Evolutionary conservation across 1,284 basidiomycete species (phyloP), one percentile per base, ranked within the genome.

Genomic region (Malassezia nana): DNA sequence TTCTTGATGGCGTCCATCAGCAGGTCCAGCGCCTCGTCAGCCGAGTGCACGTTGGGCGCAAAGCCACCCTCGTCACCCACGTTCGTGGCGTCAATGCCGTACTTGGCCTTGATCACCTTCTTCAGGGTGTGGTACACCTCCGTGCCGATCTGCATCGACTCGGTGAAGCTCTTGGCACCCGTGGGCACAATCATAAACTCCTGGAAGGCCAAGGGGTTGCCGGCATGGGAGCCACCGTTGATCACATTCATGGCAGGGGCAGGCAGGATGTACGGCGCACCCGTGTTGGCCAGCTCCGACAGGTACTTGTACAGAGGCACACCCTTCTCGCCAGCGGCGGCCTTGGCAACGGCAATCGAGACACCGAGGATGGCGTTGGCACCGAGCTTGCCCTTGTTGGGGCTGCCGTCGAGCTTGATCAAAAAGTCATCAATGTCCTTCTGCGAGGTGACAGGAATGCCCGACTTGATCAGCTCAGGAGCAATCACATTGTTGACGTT

Each of bases 41-140:
- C 90, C 65, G 89, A 87, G 63, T 84, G 84, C 61, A 98, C 90
- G 79, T 96, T 98, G 74, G 94, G 94, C 29, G 94, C 94, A 72
- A 98, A 99, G 63, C 94, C 94, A 79, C 94, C 94, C 81, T 99
- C 94, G 75, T 99, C 94, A 81, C 94, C 94, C 71, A 99, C 94
- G 77, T 98, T 98, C 77, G 89, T 89, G 66, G 94, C 62, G 77
- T 98, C 94, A 74, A 96, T 95, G 65, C 94, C 94, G 79, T 98
- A 99, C 80, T 96, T 95, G 78, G 87, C 85, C 77, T 85, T 86
- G 81, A 99, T 99, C 75, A 99, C 92, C 82, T 91, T 94, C 82
- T 99, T 99, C 76, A 98, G 81, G 67, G 84, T 86, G 82, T 96
- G 92, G 81, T 96, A 98, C 35, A 87, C 89, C 81, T 99, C 94